Base-by-base conservation (phyloP, 768 basidiomycete genomes). In the Pluteus cervinus region DNA sequence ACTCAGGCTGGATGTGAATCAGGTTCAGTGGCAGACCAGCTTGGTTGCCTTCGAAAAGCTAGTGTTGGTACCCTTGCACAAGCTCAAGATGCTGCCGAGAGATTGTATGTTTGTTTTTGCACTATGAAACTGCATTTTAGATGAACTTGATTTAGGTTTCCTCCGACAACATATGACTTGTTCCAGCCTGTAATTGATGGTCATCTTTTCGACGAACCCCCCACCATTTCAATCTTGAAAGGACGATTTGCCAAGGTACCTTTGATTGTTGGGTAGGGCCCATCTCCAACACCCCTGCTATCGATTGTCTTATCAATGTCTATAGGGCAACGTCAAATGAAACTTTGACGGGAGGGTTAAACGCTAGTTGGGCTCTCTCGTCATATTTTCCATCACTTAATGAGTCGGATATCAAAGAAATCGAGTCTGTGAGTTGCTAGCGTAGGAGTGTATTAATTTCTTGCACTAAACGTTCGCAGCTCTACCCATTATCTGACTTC, bases 201-300 rank as follows among this genome's bases (percentile, higher is more conserved):
- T 1, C 63, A 65, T 30, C 42, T 74, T 6, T 56, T 82, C 41
- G 61, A 65, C 2, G 68, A 71, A n/a, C 61, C 60, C 41, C 76
- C 78, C 1, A 75, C 75, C 1, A 49, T 52, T 20, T 60, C 61
- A 5, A 64, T 82, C 24, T 48, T 64, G 3, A 35, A 52, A 1
- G 71, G 74, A 3, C 61, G 65, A 14, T 73, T 75, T 38, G 55
- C 63, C 1, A 53, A 60, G n/a, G 71, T 80, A 3, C 71, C 76
- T 4, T 49, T 81, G 3, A 71, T 85, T 22, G 69, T 77, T 22
- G 76, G 78, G 79, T 79, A n/a, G n/a, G n/a, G n/a, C n/a, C n/a
- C n/a, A n/a, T n/a, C n/a, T n/a, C n/a, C n/a, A 33, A 9, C 17
- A n/a, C 10, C 24, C 16, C 29, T 24, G 14, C 5, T 5, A 21